These are phyloP conservation scores for Bacidia gigantensis DNA, from an alignment of 495 filamentous ascomycete genomes.

Conservation along the genomic window DNA sequence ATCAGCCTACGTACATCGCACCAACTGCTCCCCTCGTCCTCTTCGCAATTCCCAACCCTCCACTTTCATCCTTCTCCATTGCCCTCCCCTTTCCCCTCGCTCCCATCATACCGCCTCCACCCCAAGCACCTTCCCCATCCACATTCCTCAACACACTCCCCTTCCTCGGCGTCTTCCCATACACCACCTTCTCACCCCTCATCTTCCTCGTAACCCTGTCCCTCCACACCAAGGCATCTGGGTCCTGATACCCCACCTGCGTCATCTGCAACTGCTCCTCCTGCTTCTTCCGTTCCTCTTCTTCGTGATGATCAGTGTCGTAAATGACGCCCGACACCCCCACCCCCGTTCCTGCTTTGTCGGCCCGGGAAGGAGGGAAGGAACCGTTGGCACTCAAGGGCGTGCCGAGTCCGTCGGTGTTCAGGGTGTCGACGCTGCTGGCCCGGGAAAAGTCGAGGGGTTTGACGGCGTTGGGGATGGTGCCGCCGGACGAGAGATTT, in stretches of 20 bases:
- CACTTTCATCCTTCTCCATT: background rate
- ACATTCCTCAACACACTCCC: slow-evolving; percentile 12
- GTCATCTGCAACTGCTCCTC: slow-evolving; percentile 29
- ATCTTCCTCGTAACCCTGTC: slow-evolving; percentile 33
- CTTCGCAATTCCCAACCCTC: slow-evolving; percentile 14
- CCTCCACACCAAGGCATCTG: slow-evolving; percentile 36
- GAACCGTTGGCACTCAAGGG: slow-evolving; percentile 30
- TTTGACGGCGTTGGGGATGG: slow-evolving; percentile 18
- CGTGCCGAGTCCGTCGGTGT: slow-evolving; percentile 38
- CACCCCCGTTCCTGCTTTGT: background rate
- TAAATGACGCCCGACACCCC: background rate
- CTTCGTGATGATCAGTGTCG: slow-evolving; percentile 26
- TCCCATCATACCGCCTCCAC: slow-evolving; percentile 22
- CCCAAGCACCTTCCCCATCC: slow-evolving; percentile 20
- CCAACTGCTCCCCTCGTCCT: slow-evolving; percentile 27
- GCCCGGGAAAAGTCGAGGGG: slow-evolving; percentile 27
- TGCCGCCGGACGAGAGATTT: slow-evolving; percentile 19
- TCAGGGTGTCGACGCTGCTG: slow-evolving; percentile 41
- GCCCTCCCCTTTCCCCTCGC: background rate
- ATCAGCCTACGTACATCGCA: background rate
- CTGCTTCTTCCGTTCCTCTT: slow-evolving; percentile 19
- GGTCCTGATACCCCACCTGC: slow-evolving; percentile 41
- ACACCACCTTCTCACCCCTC: slow-evolving; percentile 24
- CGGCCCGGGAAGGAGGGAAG: slow-evolving; percentile 21
- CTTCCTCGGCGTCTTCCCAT: slow-evolving; percentile 12